These are phyloP conservation scores for Penicillium cataractarum DNA, from an alignment of 495 filamentous ascomycete species.

Conservation along the genomic window DNA sequence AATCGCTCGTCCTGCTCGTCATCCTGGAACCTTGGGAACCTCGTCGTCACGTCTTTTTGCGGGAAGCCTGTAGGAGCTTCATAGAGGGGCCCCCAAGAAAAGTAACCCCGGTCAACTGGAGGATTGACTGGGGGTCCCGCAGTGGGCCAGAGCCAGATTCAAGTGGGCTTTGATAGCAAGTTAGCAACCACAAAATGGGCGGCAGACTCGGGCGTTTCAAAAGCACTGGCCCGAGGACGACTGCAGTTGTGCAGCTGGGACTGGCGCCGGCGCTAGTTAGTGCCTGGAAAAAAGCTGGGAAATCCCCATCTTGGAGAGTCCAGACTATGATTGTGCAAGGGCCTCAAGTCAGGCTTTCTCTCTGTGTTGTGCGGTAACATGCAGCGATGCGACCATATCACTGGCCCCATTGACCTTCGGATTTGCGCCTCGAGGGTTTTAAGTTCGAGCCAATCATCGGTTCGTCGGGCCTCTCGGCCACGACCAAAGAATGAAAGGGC, in stretches of 20 bases:
- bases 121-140: background rate
- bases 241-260: background rate
- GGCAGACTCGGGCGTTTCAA: slow-evolving; percentile 7
- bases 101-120: background rate
- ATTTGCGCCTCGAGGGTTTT: slow-evolving; percentile 15
- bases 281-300: background rate
- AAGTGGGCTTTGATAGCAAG: slow-evolving; percentile 3
- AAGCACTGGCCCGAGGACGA: background rate
- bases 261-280: background rate
- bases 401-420: slow-evolving; percentile 13
- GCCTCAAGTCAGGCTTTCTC: background rate
- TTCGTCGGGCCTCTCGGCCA: slow-evolving; percentile 1
- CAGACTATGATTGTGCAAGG: background rate
- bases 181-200: background rate
- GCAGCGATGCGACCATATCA: slow-evolving; percentile 20
- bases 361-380: slow-evolving; percentile 19
- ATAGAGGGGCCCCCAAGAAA: background rate
- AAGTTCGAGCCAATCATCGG: slow-evolving; percentile 20
- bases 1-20: slow-evolving; percentile 1
- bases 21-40: background rate
- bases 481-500: background rate
- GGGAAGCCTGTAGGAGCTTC: background rate
- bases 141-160: slow-evolving; percentile 2
- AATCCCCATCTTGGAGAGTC: too few relatives aligned
- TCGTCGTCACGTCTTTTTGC: background rate